Percentiles rank a stretch among this genome's conserved stretches.
Conservation (phyloP, 2,329 filamentous ascomycete genomes). For the Fusarium sp. region DNA sequence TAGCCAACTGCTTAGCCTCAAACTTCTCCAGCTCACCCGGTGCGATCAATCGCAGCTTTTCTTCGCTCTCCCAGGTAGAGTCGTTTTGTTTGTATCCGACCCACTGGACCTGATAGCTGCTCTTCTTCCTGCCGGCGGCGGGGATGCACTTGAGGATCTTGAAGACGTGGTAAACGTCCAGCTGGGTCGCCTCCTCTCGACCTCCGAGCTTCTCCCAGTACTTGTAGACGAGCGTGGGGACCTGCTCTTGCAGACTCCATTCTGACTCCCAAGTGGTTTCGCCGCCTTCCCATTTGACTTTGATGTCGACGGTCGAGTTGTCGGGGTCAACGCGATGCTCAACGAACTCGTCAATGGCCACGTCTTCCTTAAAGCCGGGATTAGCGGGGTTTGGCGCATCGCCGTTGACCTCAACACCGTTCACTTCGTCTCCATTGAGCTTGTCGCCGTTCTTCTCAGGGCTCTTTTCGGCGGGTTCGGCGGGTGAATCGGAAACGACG, state of each 20-base stretch:
- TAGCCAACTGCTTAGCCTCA: slow-evolving; percentile 35
- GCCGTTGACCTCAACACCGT: slow-evolving; percentile 15
- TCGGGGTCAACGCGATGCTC: slow-evolving; percentile 34
- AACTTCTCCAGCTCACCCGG: slow-evolving; percentile 39
- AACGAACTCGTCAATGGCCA: slow-evolving; percentile 38
- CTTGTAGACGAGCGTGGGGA: slow-evolving; percentile 39
- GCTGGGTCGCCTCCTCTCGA: slow-evolving; percentile 37
- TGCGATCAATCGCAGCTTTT: slow-evolving; percentile 36
- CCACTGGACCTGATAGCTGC: slow-evolving; percentile 42
- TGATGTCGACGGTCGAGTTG: slow-evolving; percentile 40
- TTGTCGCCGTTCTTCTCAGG: background rate
- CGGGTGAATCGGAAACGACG: background rate
- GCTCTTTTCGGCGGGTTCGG: background rate
- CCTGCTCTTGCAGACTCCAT: slow-evolving; percentile 42
- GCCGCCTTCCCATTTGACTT: slow-evolving; percentile 38
- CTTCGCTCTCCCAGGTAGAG: slow-evolving; percentile 39
- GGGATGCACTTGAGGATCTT: slow-evolving; percentile 37
- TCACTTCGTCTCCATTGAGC: slow-evolving; percentile 5
- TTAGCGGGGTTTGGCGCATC: background rate
- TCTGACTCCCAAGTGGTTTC: slow-evolving; percentile 41
- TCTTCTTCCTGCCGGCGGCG: slow-evolving; percentile 26
- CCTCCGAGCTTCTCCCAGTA: slow-evolving; percentile 41
- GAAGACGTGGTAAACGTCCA: slow-evolving; percentile 42
- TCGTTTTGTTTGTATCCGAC: slow-evolving; percentile 39
- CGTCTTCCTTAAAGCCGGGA: slow-evolving; percentile 26